These are phyloP conservation scores for Cicer cuneatum DNA, from an alignment of 306 rosid species.

Conservation along the genomic window DNA sequence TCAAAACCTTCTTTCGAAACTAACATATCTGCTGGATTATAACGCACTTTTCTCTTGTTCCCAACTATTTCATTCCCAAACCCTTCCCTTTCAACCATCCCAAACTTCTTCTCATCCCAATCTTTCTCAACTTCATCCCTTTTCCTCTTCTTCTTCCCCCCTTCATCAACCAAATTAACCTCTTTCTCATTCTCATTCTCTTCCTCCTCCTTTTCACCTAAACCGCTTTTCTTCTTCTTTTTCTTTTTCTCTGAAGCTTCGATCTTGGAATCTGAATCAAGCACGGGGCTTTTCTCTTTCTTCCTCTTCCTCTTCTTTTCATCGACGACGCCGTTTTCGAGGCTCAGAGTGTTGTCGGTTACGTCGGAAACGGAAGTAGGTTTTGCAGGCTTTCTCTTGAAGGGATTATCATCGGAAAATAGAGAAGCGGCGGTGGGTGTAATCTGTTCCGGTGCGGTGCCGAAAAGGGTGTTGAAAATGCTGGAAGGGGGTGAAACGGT, in stretches of 20 bases:
- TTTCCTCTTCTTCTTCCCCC: constrained; percentile 63
- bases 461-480: constrained; percentile 66
- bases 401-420: constrained; percentile 80
- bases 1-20: constrained; percentile 84
- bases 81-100: constrained; percentile 45
- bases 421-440: constrained; percentile 52
- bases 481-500: constrained; percentile 52
- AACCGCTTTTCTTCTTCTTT: constrained; percentile 49
- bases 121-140: constrained; percentile 86
- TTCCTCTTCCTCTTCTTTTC: constrained; percentile 52
- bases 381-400: constrained; percentile 54
- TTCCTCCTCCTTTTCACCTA: constrained; percentile 19
- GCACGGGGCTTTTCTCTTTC: constrained; percentile 41
- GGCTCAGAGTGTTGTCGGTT: constrained; percentile 13
- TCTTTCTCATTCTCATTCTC: neutral
- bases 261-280: constrained; percentile 26
- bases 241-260: constrained; percentile 56
- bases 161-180: constrained; percentile 11
- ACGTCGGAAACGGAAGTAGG: constrained; percentile 14
- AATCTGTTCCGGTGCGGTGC: constrained; percentile 43
- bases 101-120: constrained; percentile 80
- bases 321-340: constrained; percentile 25
- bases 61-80: constrained; percentile 57
- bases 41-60: constrained; percentile 76
- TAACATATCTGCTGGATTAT: constrained; percentile 73